These are phyloP conservation scores for Musa beccarii DNA, from an alignment of 176 grass and related monocot genomes.

Conservation along the genomic window DNA sequence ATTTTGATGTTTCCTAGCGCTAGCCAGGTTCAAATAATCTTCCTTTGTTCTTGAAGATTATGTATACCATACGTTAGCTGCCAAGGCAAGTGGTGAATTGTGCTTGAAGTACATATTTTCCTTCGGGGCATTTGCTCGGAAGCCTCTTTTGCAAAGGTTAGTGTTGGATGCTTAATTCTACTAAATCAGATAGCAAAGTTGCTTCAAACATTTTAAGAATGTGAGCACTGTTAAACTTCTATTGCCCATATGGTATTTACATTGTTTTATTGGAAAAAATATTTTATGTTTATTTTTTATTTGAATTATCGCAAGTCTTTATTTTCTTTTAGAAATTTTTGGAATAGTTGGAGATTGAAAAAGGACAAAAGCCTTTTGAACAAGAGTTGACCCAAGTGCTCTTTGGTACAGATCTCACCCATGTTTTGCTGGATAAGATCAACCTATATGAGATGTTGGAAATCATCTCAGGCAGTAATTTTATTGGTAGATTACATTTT, in stretches of 20 bases:
- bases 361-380: neutral
- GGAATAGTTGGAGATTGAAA: neutral
- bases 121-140: slow-evolving; percentile 84
- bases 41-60: slow-evolving; percentile 58
- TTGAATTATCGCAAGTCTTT: neutral
- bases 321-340: neutral
- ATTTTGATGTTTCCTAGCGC: neutral
- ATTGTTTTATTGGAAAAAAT: neutral
- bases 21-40: slow-evolving; percentile 4
- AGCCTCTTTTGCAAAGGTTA: slow-evolving; percentile 90
- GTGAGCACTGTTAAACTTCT: neutral
- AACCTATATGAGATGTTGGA: too few relatives aligned
- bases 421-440: too few relatives aligned
- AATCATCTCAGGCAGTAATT: too few relatives aligned
- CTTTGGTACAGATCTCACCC: too few relatives aligned
- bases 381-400: neutral
- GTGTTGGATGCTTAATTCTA: neutral
- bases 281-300: neutral
- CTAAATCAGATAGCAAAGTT: neutral
- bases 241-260: neutral
- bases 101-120: slow-evolving; percentile 95
- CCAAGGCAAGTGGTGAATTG: slow-evolving; percentile 91
- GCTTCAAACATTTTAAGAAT: too few relatives aligned
- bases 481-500: too few relatives aligned
- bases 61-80: slow-evolving; percentile 93